Base-by-base conservation (phyloP, 1,139 yeast genomes). In the Yamadazyma spencermartinsiae region DNA sequence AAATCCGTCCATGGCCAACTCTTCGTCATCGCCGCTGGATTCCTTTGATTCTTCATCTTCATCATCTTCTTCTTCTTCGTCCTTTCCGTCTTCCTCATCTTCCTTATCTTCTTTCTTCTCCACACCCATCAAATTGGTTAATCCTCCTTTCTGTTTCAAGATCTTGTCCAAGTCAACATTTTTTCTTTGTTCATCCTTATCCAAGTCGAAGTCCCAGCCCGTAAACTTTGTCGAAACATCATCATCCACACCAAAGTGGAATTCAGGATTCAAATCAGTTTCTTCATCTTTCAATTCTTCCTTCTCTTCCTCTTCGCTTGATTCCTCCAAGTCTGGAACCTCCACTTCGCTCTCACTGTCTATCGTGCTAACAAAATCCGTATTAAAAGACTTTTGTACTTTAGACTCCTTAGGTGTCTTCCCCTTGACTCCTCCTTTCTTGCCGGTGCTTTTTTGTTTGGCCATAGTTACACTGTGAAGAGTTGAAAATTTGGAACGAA, bases 141-240 rank as follows among this genome's bases (percentile, higher is more conserved):
- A 66, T 34, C 89, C 90, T 61, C 92, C 90, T 52, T 82, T 84
- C 61, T 90, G 76, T 65, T 84, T 80, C 51, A 89, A 84, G 41
- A 89, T 89, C 19, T 81, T 82, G 55, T 89, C 96, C 49, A 89
- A 70, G 65, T 88, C 94, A n/a, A 89, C 96, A 41, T 81, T 87
- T 48, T 74, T 80, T 48, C 60, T 74, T 24, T 63, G 61, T n/a
- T 63, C 67, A 37, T 20, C 25, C 21, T 39, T 35, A 11, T 72
- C 77, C 12, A 74, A 76, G 32, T 70, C 77, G 56, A 87, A 86
- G 49, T 87, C 89, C 96, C 96, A 89, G 3, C 95, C 96, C 34
- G 79, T 80, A 39, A 84, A 80, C 13, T 64, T 68, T 4, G 69
- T 56, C 3, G 68, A 55, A 3, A 68, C 54, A 2, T 72, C 58